Conservation (phyloP, 1,284 basidiomycete species). For the Tylopilus sp. region DNA sequence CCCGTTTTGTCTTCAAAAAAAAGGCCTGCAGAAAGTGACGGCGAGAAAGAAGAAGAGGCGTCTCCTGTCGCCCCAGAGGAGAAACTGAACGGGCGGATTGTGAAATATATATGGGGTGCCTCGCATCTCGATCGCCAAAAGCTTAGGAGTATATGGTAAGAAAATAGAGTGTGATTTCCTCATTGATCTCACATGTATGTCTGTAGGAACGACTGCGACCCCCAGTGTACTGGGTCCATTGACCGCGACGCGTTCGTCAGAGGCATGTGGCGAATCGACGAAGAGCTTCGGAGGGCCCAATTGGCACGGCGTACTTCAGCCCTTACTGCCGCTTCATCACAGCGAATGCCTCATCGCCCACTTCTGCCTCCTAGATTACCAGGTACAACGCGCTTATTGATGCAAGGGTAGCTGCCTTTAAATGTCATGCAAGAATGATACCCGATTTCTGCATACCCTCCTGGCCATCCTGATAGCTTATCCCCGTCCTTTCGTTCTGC, state of each 20-base stretch:
- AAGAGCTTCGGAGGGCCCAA: conserved; percentile 66
- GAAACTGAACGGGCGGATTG: conserved; percentile 50
- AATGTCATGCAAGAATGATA: conserved; percentile 13
- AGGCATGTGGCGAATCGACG: conserved; percentile 84
- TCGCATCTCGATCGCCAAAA: conserved; percentile 54
- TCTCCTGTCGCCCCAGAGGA: conserved; percentile 39
- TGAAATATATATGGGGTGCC: conserved; percentile 60
- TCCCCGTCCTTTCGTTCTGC: conserved; percentile 6
- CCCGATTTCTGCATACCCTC: conserved; percentile 21
- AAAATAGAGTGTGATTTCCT: background rate
- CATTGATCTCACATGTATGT: conserved; percentile 4
- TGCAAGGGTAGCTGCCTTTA: conserved; percentile 2
- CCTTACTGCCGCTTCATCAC: conserved; percentile 34
- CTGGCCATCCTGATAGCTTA: conserved; percentile 12
- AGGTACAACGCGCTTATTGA: conserved; percentile 13
- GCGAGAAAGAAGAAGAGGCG: conserved; percentile 30
- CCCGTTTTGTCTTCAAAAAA: conserved; percentile 17
- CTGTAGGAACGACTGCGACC: conserved; percentile 62
- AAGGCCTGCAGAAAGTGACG: conserved; percentile 28
- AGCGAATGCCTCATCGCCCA: conserved; percentile 35
- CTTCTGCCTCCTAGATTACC: conserved; percentile 20
- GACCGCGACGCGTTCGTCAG: conserved; percentile 63
- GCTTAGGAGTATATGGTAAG: conserved; percentile 65
- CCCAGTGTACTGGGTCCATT: conserved; percentile 49
- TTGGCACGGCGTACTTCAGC: conserved; percentile 39